Evolutionary conservation across 176 grass and related monocot species (phyloP).

Genomic region (Calamus simplicifolius): DNA sequence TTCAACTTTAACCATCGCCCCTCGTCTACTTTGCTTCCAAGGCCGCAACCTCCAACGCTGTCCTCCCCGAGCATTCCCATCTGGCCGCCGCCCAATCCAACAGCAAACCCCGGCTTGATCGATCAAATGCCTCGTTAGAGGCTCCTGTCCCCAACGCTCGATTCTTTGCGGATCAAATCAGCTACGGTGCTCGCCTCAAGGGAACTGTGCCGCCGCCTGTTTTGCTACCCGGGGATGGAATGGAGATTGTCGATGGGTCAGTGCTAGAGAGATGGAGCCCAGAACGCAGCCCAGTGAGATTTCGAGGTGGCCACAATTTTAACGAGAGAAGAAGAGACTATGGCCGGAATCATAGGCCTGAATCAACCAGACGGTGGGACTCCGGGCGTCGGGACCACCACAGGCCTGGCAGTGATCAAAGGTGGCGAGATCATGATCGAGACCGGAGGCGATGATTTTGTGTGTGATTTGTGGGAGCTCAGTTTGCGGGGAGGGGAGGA

Average conservation of each 20-base stretch:
- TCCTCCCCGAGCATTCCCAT: conserved; percentile 2
- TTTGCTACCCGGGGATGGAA: conserved; percentile 12
- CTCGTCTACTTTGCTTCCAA: conserved; percentile 1
- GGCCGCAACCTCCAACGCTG: not conserved
- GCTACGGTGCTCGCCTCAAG: conserved; percentile 20
- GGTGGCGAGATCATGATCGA: conserved; percentile 1
- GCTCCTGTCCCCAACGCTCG: conserved; percentile 4
- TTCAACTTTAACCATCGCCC: conserved; percentile 10
- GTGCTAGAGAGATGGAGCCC: conserved; percentile 18
- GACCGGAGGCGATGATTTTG: conserved; percentile 33
- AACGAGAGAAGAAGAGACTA: conserved; percentile 6
- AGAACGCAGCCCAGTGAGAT: not conserved
- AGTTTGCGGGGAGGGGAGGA: conserved; percentile 10
- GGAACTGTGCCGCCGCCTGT: conserved; percentile 1
- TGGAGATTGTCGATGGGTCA: not conserved
- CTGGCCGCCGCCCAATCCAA: conserved; percentile 34
- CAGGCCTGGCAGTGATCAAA: conserved; percentile 14
- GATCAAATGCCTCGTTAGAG: conserved; percentile 18
- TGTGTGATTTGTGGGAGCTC: conserved; percentile 20
- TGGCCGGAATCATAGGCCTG: conserved; percentile 5
- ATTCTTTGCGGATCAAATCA: conserved; percentile 25
- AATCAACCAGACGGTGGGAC: conserved; percentile 22
- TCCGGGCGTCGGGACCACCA: conserved; percentile 22
- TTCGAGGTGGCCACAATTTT: conserved; percentile 20
- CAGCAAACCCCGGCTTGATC: conserved; percentile 25